Evolutionary conservation across 2,329 filamentous ascomycete genomes (phyloP).

Genomic region (Botrytis hyacinthi): DNA sequence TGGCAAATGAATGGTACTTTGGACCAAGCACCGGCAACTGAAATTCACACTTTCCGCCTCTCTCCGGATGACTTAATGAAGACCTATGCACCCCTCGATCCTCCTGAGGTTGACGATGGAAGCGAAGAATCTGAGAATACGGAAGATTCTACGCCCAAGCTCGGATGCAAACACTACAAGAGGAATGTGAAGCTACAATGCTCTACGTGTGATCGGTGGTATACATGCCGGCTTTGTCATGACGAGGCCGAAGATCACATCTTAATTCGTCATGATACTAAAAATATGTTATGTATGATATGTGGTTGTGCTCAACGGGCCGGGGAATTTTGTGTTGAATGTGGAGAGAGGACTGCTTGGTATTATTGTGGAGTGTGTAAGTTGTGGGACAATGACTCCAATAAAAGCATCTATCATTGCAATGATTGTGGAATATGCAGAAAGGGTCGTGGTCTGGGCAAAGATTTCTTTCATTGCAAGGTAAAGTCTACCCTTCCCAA

Average conservation of each 20-base stretch:
- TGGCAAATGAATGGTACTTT: slow-evolving; percentile 49
- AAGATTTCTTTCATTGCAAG: slow-evolving; percentile 98
- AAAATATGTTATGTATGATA: slow-evolving; percentile 97
- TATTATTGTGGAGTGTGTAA: slow-evolving; percentile 97
- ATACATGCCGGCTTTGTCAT: slow-evolving; percentile 92
- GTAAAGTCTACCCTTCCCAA: slow-evolving; percentile 47
- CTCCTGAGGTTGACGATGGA: slow-evolving; percentile 49
- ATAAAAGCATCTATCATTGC: slow-evolving; percentile 94
- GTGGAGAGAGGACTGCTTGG: slow-evolving; percentile 73
- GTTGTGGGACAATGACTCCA: slow-evolving; percentile 90
- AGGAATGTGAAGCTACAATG: slow-evolving; percentile 97
- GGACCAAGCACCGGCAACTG: slow-evolving; percentile 27
- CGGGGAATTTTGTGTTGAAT: slow-evolving; percentile 73
- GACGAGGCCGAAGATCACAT: slow-evolving; percentile 77
- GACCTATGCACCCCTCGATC: slow-evolving; percentile 60
- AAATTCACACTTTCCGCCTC: slow-evolving; percentile 47
- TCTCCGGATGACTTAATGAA: slow-evolving; percentile 62
- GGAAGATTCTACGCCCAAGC: slow-evolving; percentile 40
- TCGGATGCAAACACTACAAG: slow-evolving; percentile 91
- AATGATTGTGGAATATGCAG: slow-evolving; percentile 94
- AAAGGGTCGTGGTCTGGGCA: slow-evolving; percentile 84
- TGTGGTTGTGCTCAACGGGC: slow-evolving; percentile 83
- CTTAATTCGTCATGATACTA: slow-evolving; percentile 78
- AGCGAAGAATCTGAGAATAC: slow-evolving; percentile 36
- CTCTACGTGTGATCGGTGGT: slow-evolving; percentile 85